Evolutionary conservation across 768 basidiomycete genomes (phyloP).

Genomic region (Pulveroboletus sp.): DNA sequence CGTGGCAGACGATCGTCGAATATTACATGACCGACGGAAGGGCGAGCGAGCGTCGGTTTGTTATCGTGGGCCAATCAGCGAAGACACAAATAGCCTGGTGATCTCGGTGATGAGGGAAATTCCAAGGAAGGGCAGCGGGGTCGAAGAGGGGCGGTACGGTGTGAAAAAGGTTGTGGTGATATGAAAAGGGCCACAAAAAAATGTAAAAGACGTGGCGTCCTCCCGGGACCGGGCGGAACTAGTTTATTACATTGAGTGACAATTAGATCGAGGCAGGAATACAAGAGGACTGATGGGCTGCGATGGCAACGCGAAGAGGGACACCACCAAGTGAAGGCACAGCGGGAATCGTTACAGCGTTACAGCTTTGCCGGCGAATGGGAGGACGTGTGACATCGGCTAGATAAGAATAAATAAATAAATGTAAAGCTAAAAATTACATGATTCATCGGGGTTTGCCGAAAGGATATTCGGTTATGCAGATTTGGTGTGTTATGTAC

Average conservation of each 20-base stretch:
- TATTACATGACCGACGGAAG: background rate
- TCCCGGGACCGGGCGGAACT: constrained; percentile 21
- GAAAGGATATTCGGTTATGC: constrained; percentile 21
- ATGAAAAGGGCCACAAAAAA: constrained; percentile 3
- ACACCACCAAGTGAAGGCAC: no score
- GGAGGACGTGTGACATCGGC: constrained; percentile 21
- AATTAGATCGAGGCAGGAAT: background rate
- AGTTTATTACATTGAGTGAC: background rate
- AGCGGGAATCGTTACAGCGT: constrained; percentile 10
- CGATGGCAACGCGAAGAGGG: constrained; percentile 1
- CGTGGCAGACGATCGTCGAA: background rate
- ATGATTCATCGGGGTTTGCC: constrained; percentile 24
- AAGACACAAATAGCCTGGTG: constrained; percentile 8
- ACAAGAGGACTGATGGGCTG: constrained; percentile 1
- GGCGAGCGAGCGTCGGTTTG: background rate
- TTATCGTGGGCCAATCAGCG: constrained; percentile 11
- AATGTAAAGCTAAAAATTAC: constrained; percentile 12
- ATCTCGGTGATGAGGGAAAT: constrained; percentile 16
- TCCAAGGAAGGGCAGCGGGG: constrained; percentile 7
- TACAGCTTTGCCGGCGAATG: background rate
- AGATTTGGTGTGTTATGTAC: constrained; percentile 27
- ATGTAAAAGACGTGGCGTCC: constrained; percentile 2
- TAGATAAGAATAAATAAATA: constrained; percentile 25
- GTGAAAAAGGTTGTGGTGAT: constrained; percentile 17
- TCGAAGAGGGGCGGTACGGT: constrained; percentile 7